Conservation (phyloP, 495 filamentous ascomycete species). For the Penicillium argentinense region DNA sequence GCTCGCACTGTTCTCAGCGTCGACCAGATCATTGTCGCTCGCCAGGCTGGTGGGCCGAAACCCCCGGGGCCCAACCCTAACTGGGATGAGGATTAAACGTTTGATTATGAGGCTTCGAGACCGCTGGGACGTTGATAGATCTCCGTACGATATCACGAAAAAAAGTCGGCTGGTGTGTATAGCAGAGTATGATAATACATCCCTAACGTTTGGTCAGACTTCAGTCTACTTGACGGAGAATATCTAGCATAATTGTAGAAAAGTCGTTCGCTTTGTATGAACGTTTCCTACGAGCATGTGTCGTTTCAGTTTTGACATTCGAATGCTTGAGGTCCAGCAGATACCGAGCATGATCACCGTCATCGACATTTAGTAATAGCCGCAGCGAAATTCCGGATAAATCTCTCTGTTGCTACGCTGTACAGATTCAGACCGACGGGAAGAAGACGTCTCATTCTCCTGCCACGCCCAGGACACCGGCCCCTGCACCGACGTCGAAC, state of each 20-base stretch:
- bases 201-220: conserved; percentile 15
- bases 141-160: conserved; percentile 31
- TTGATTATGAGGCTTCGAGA: conserved; percentile 24
- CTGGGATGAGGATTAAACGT: conserved; percentile 91
- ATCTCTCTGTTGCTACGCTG: too few species aligned
- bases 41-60: conserved; percentile 97
- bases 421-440: too few species aligned
- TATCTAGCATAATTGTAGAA: conserved; percentile 7
- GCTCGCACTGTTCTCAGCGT: conserved; percentile 93
- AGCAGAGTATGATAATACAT: conserved; percentile 27
- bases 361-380: too few species aligned
- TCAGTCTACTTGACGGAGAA: background rate
- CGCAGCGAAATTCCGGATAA: too few species aligned
- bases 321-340: too few species aligned
- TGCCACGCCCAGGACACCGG: too few species aligned
- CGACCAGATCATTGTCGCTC: conserved; percentile 98
- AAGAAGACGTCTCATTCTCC: too few species aligned
- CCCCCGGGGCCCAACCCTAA: conserved; percentile 91
- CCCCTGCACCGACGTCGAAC: too few species aligned
- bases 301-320: too few species aligned
- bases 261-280: too few species aligned
- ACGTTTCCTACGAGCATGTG: too few species aligned
- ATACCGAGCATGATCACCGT: too few species aligned
- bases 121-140: conserved; percentile 27
- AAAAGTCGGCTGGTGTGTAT: conserved; percentile 24